Evolutionary conservation across 2,329 filamentous ascomycete genomes (phyloP), one percentile per base, ranked within the genome.

Genomic region (Metarhizium rileyi): DNA sequence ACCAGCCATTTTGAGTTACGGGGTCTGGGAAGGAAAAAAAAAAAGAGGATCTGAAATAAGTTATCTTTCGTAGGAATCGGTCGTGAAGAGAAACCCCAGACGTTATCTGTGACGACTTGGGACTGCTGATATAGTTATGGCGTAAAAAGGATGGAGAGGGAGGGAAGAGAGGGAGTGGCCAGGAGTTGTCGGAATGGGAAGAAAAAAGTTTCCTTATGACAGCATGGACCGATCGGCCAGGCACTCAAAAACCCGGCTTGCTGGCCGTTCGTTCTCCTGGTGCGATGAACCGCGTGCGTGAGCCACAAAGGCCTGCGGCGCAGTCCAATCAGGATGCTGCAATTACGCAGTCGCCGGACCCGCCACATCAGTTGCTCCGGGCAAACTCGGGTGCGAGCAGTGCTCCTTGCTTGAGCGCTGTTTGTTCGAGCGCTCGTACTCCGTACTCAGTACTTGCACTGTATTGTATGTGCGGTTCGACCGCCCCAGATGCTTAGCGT

Each of bases 1-100:
- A 59, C 68, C 68, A 67, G 69, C 69, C 69, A 72, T 72, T 67
- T 62, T 71, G 65, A 56, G 56, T 51, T 56, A 51, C 46, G 55
- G 55, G 51, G 54, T 48, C 56, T 50, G 23, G 45, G 49, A 28
- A 43, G 52, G 40, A 50, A 35, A 50, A 28, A 43, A 53, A 44
- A 50, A 35, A 46, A 41, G 40, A 51, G 22, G 48, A 36, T 27
- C 48, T 50, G 52, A 51, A 53, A 47, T 25, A 44, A 38, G 33
- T 30, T 42, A 25, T 42, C 12, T 30, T 7, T 42, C 20, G 38
- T 42, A 23, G 20, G 23, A 46, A 50, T 43, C 43, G 44, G 52
- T 46, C 49, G 47, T 52, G 26, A 55, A 55, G 42, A 48, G 52
- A 45, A 51, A 47, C 40, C 38, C 47, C 28, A 36, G 50, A 46